These are phyloP conservation scores for Venturia oleaginea DNA, from an alignment of 2,329 filamentous ascomycete genomes.

Conservation along the genomic window DNA sequence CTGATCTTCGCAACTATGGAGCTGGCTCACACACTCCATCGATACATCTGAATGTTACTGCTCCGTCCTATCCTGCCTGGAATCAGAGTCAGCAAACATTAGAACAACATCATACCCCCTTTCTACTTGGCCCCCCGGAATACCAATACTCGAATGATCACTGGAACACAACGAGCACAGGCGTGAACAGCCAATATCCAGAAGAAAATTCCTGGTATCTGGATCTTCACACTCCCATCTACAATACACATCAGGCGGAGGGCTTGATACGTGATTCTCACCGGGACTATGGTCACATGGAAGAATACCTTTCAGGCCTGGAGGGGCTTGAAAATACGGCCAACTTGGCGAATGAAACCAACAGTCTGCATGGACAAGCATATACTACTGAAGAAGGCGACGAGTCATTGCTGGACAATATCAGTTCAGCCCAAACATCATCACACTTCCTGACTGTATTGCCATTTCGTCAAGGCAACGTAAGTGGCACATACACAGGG, in stretches of 20 bases:
- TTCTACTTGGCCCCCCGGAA: no score
- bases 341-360: background rate
- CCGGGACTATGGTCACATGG: background rate
- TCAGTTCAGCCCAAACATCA: background rate
- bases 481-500: background rate
- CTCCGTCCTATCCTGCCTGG: background rate
- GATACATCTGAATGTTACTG: background rate
- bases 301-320: background rate
- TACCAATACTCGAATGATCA: background rate
- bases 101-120: no score
- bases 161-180: background rate
- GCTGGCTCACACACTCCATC: background rate
- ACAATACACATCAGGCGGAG: background rate
- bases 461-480: background rate
- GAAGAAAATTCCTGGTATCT: background rate
- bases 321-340: background rate
- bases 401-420: background rate
- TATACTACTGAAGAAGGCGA: background rate
- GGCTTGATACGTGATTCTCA: background rate
- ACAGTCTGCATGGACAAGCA: background rate
- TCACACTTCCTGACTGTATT: background rate
- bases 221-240: background rate
- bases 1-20: background rate
- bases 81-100: background rate
- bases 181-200: background rate